Percentiles rank a stretch among this genome's conserved stretches.
Conservation (phyloP, 176 grass and related monocot species). For the Rhynchospora breviuscula region DNA sequence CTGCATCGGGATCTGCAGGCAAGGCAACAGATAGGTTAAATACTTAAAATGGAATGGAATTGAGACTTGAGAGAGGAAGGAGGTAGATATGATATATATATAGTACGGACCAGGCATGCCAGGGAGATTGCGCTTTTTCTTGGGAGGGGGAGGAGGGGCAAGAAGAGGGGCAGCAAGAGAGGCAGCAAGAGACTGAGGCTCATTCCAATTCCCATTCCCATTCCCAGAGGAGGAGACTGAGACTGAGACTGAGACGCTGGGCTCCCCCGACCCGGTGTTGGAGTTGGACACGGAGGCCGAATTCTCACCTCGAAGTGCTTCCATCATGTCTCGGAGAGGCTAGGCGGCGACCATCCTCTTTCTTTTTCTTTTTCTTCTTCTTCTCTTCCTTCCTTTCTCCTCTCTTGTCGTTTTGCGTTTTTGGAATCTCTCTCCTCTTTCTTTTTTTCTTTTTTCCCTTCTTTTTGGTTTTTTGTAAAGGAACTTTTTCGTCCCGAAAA, state of each 20-base stretch:
- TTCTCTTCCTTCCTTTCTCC: too few species aligned
- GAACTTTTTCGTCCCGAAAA: neutral
- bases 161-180: constrained; percentile 21
- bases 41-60: too few species aligned
- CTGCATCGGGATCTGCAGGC: constrained; percentile 93
- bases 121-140: constrained; percentile 98
- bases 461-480: neutral
- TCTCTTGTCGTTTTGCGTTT: constrained; percentile 46
- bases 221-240: constrained; percentile 47
- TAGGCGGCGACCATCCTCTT: constrained; percentile 15
- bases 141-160: constrained; percentile 24
- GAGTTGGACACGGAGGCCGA: constrained; percentile 39
- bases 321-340: too few species aligned
- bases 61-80: too few species aligned
- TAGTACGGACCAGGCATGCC: constrained; percentile 79
- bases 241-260: constrained; percentile 41
- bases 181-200: too few species aligned
- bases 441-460: neutral
- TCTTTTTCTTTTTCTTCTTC: too few species aligned
- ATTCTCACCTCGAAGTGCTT: constrained; percentile 48
- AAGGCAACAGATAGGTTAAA: too few species aligned
- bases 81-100: too few species aligned
- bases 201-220: too few species aligned
- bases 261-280: constrained; percentile 45
- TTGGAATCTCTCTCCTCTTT: constrained; percentile 11